Base-by-base conservation (phyloP, 192 early-diverging fungal species). In the Mortierella antarctica region DNA sequence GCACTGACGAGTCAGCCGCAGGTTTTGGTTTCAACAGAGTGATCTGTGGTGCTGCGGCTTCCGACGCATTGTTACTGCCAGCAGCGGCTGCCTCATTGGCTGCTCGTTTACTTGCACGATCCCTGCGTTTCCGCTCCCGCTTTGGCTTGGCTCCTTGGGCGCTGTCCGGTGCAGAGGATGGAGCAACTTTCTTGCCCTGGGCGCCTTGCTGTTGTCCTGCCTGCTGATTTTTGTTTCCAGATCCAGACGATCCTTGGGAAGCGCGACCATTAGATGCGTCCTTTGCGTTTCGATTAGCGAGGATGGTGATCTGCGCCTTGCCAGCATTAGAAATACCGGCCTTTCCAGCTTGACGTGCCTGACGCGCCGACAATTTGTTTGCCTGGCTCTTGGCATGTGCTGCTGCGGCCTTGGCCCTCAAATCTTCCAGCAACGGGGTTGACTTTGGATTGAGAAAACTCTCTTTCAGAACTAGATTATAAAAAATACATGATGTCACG, bases 351-450 rank as follows among this genome's bases (percentile, higher is more conserved):
- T 68, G 77, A 64, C 77, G 57, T 8, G 65, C 77, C 20, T 80
- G 77, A 11, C 77, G 48, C 13, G 77, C 65, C 7, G 77, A 70
- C 13, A 58, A 20, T 51, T 82, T 85, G 14, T 71, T 55, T 8
- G 83, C 82, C 46, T 76, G 64, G 14, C 84, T 67, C 54, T 86
- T 89, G 9, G 88, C 87, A 53, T 85, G 83, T 13, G 82, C 70
- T n/a, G 85, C 87, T 39, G 89, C 91, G 84, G 93, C 94, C 58
- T 91, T 86, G 18, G 91, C 89, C 41, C 93, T 88, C 9, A 95
- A 69, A 62, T 89, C 87, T 57, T 95, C 93, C 51, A 95, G 70
- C 14, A 95, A 70, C 18, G 93, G 93, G 0, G 93, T 95, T 18
- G 92, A 90, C 65, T 92, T 92, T 53, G 91, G 92, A 51, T 90